phyloP scores from a whole-genome alignment of 192 early-diverging fungal genomes.

The Funneliformis mosseae region DNA sequence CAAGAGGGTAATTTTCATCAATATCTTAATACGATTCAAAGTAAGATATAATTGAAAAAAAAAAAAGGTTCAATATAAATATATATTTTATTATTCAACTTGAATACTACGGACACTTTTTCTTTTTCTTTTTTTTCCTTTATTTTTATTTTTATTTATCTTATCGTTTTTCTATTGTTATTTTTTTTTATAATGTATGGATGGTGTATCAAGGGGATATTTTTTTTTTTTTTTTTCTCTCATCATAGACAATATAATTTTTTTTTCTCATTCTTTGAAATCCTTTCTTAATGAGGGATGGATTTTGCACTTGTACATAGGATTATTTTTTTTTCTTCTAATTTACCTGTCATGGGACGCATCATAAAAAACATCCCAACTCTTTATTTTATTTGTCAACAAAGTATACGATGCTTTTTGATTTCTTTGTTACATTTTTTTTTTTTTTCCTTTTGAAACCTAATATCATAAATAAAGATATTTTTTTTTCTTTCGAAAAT shows the following conservation, averaged over 20 bases:
- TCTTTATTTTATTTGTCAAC: too few relatives aligned
- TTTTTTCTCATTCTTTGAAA: not conserved
- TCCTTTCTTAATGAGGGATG: not conserved
- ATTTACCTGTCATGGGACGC: not conserved
- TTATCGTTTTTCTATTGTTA: not conserved
- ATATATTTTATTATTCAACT: not conserved
- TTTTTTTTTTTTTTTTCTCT: not conserved
- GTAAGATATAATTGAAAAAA: slow-evolving; percentile 16
- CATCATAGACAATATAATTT: not conserved
- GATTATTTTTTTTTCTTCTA: not conserved
- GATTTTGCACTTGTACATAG: not conserved
- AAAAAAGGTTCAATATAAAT: too few relatives aligned
- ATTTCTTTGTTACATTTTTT: too few relatives aligned
- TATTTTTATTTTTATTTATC: too few relatives aligned
- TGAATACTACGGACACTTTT: too few relatives aligned
- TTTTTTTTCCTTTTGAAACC: too few relatives aligned
- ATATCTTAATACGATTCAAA: slow-evolving; percentile 4
- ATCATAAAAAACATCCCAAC: too few relatives aligned
- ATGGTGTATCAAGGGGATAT: not conserved
- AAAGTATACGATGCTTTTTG: too few relatives aligned
- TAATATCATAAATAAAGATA: too few relatives aligned
- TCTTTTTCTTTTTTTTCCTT: too few relatives aligned
- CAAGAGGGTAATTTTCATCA: not conserved
- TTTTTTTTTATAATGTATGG: not conserved
- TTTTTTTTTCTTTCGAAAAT: not conserved